These are phyloP conservation scores for Leccinum angustisporum DNA, from an alignment of 1,284 basidiomycete genomes.

Conservation along the genomic window DNA sequence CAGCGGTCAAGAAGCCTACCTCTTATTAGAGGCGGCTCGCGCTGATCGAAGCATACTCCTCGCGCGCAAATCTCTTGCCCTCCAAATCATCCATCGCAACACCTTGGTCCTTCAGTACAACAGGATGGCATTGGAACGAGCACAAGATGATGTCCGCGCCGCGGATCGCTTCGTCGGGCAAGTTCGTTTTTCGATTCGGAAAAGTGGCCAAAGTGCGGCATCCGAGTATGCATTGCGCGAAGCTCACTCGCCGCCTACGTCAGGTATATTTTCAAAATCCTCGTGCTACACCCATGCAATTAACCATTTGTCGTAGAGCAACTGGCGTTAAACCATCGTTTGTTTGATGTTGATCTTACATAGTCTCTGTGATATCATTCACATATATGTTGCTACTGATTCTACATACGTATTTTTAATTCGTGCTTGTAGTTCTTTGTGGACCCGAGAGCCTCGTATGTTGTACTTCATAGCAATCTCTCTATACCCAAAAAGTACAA, in stretches of 20 bases:
- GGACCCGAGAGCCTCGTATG: neutral
- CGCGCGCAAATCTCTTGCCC: neutral
- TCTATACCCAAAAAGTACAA: constrained; percentile 65
- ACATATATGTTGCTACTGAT: neutral
- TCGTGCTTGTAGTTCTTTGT: neutral
- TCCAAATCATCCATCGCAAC: neutral
- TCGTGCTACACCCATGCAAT: neutral
- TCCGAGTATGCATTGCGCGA: neutral
- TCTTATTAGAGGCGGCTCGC: neutral
- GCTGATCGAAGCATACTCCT: neutral
- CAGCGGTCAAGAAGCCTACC: neutral
- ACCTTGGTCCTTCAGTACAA: neutral
- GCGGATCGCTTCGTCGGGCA: neutral
- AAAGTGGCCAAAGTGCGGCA: neutral
- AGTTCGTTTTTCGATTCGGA: neutral
- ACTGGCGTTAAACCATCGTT: neutral
- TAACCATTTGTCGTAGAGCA: neutral
- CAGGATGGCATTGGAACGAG: neutral
- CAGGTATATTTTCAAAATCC: neutral
- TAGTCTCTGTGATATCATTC: neutral
- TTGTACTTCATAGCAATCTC: constrained; percentile 44
- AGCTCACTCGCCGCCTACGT: neutral
- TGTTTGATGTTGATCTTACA: neutral
- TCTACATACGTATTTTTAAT: neutral
- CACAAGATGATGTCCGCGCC: neutral